A percentile compares a stretch with the other conserved stretches of the same genome.
Evolutionary conservation across 352 stramenopile species (phyloP).

Genomic region (Phytophthora palmivora): DNA sequence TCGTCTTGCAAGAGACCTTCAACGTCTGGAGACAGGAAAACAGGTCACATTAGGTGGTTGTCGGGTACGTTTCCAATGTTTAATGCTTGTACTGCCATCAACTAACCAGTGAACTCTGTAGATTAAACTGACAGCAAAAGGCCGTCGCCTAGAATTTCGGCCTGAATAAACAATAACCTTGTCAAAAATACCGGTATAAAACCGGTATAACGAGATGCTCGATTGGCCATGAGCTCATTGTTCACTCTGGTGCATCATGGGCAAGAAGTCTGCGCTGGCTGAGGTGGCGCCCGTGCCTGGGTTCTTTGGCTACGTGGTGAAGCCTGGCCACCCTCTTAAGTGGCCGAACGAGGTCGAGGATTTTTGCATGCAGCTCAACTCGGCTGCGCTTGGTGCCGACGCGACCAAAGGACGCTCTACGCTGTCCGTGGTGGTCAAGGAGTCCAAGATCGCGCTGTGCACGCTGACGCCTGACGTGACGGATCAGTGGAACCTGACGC

Average conservation of each 20-base stretch:
- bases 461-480: slow-evolving; percentile 64
- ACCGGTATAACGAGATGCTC: slow-evolving; percentile 3
- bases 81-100: background rate
- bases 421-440: slow-evolving; percentile 75
- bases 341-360: slow-evolving; percentile 81
- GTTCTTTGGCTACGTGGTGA: slow-evolving; percentile 82
- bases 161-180: too few relatives aligned
- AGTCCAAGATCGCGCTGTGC: slow-evolving; percentile 77
- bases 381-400: slow-evolving; percentile 68
- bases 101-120: slow-evolving; percentile 4
- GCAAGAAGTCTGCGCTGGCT: slow-evolving; percentile 27
- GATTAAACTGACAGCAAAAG: slow-evolving; percentile 43
- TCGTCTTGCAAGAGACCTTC: slow-evolving; percentile 53
- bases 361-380: slow-evolving; percentile 80
- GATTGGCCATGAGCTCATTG: slow-evolving; percentile 10
- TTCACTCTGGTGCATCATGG: slow-evolving; percentile 25
- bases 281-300: slow-evolving; percentile 69
- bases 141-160: slow-evolving; percentile 42
- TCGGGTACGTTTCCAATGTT: slow-evolving; percentile 46
- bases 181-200: slow-evolving; percentile 4
- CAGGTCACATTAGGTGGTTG: slow-evolving; percentile 73
- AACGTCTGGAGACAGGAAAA: slow-evolving; percentile 64
- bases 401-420: slow-evolving; percentile 70
- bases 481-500: slow-evolving; percentile 80
- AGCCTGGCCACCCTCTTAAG: slow-evolving; percentile 67